Evolutionary conservation across 2,329 filamentous ascomycete species (phyloP), one percentile per base, ranked within the genome.

Genomic region (Neonectria faginata): DNA sequence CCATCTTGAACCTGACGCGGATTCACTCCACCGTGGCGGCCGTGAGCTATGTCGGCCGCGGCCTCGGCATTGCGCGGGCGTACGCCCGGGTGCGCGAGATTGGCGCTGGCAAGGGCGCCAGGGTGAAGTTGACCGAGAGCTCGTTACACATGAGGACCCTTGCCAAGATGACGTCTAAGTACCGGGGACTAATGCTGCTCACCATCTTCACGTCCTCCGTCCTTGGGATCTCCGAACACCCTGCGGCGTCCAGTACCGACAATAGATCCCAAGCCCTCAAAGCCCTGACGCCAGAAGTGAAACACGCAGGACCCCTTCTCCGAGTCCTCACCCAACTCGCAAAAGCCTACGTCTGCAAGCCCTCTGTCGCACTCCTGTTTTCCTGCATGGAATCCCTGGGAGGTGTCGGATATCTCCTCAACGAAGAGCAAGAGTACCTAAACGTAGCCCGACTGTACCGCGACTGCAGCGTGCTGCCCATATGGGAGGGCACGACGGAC

Each of bases 401-500:
- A 8, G 89, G 89, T 1, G 85, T 91, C 0, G 89, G 90, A 0
- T 92, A 91, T 69, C 83, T 90, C 25, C 82, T 89, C 71, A 91
- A 91, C 69, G 81, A 85, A 41, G 85, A 88, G 63, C 86, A 88
- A 62, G 87, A 89, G 54, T 84, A 88, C 41, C 80, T 92, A 62
- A 93, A 93, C 71, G 79, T 93, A 3, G 85, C 90, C 0, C 84
- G 89, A 7, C 79, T 92, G 1, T 88, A 88, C 70, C 85, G 91
- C 8, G 91, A 93, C 70, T 86, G 84, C 2, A 82, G 79, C 8
- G 90, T 92, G 3, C 79, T 87, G 55, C 84, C 86, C 14, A 92
- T 93, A 53, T 92, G 89, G 89, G 90, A 92, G 76, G 89, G 91
- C 1, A 93, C 91, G 0, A 92, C 90, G 0, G 90, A 92, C 70